Evolutionary conservation across 2,329 filamentous ascomycete genomes (phyloP).

Genomic region (Ilyonectria mors-panacis): DNA sequence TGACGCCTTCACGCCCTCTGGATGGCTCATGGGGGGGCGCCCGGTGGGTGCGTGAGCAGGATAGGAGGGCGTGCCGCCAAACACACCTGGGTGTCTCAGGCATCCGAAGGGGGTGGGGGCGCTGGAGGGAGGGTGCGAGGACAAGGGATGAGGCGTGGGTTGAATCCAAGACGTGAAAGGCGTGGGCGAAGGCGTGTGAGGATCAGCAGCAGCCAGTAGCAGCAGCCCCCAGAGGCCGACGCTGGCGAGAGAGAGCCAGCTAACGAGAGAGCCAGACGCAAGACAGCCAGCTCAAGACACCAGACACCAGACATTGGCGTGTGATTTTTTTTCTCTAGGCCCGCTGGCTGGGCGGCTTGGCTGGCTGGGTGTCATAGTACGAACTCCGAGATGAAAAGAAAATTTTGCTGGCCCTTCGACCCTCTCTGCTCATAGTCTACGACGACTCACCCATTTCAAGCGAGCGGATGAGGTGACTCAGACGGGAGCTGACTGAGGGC

Average conservation of each 20-base stretch:
- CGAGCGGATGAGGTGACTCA: constrained; percentile 48
- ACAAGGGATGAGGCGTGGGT: constrained; percentile 21
- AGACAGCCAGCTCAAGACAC: constrained; percentile 41
- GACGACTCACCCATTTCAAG: constrained; percentile 40
- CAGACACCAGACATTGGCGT: constrained; percentile 45
- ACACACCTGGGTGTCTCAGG: constrained; percentile 40
- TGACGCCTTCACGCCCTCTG: constrained; percentile 33
- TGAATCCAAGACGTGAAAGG: constrained; percentile 14
- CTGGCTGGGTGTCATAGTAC: constrained; percentile 21
- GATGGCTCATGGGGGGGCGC: constrained; percentile 35
- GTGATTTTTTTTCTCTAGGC: constrained; percentile 37
- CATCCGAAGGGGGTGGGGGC: constrained; percentile 29
- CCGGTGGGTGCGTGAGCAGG: constrained; percentile 28
- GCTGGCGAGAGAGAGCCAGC: constrained; percentile 18
- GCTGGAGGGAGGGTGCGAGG: constrained; percentile 35
- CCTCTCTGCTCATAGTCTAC: constrained; percentile 37
- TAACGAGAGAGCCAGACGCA: too few relatives aligned
- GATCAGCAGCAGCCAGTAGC: neutral
- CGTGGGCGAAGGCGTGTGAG: constrained; percentile 23
- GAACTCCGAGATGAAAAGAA: constrained; percentile 33
- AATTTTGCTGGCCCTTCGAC: constrained; percentile 27
- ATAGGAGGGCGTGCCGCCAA: constrained; percentile 35
- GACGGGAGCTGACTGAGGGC: constrained; percentile 33
- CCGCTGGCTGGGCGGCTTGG: constrained; percentile 30
- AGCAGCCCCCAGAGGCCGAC: neutral